Evolutionary conservation across 78 protist genomes (phyloP).

Genomic region (Dictyostelium brefeldianum): DNA sequence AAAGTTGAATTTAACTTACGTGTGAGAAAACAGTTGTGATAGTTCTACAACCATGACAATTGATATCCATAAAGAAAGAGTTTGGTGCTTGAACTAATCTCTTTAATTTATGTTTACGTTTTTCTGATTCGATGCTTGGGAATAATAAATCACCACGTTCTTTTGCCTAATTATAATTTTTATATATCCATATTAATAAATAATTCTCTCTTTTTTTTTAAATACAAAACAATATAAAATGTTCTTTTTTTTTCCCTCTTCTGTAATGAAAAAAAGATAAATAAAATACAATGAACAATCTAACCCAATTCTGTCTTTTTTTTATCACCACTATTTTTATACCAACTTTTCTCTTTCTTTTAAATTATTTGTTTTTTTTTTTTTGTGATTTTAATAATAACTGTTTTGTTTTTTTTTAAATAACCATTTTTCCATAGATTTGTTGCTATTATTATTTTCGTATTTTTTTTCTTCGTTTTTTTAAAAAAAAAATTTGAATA

Average conservation of each 20-base stretch:
- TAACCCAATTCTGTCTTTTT: not conserved
- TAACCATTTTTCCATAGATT: not conserved
- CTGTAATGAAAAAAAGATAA: not conserved
- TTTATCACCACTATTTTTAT: not conserved
- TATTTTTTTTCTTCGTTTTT: too few species aligned
- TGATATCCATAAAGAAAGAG: constrained; percentile 99
- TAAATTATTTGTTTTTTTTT: too few species aligned
- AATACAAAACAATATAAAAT: not conserved
- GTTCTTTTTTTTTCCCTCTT: not conserved
- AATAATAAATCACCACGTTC: constrained; percentile 95
- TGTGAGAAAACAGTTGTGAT: constrained; percentile 92
- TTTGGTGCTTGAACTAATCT: constrained; percentile 99
- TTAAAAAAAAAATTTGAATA: too few species aligned
- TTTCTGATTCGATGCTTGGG: constrained; percentile 94
- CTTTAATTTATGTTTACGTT: constrained; percentile 97
- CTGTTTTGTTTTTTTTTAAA: not conserved
- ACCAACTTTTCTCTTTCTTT: too few species aligned
- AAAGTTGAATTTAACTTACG: constrained; percentile 34
- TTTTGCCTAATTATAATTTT: constrained; percentile 49
- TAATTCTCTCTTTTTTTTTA: not conserved
- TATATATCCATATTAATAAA: too few species aligned
- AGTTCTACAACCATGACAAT: constrained; percentile 96
- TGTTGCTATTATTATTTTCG: not conserved
- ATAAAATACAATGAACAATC: not conserved
- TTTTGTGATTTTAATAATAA: too few species aligned